These are phyloP conservation scores for Aspergillus tamarii DNA, from an alignment of 2,329 filamentous ascomycete species.

Conservation along the genomic window DNA sequence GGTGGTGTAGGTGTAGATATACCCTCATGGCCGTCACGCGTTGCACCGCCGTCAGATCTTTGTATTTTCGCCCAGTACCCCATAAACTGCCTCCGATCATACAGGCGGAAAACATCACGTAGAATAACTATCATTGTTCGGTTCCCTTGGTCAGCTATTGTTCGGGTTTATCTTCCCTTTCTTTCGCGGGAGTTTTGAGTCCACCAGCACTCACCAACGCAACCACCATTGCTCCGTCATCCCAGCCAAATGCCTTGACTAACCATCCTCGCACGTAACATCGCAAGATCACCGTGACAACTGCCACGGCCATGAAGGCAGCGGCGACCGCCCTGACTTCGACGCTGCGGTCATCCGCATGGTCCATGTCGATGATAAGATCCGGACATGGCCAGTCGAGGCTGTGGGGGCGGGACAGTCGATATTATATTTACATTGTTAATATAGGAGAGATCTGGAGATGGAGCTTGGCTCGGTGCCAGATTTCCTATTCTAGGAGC, in stretches of 20 bases:
- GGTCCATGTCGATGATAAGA: slow-evolving; percentile 15
- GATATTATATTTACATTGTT: background rate
- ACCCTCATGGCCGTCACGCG: slow-evolving; percentile 33
- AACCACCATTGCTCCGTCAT: slow-evolving; percentile 37
- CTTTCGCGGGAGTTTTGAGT: background rate
- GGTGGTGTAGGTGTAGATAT: background rate
- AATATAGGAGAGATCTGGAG: background rate
- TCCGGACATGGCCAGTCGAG: background rate
- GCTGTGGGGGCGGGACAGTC: background rate
- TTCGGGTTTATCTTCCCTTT: background rate
- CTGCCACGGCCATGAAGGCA: slow-evolving; percentile 32
- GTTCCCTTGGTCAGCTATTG: background rate
- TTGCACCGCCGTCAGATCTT: slow-evolving; percentile 18
- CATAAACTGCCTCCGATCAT: slow-evolving; percentile 35
- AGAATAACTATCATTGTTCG: slow-evolving; percentile 24
- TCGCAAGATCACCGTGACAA: slow-evolving; percentile 31
- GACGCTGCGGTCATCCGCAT: slow-evolving; percentile 26
- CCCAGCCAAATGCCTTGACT: slow-evolving; percentile 38
- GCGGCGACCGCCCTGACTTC: slow-evolving; percentile 31
- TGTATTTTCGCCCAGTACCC: slow-evolving; percentile 32
- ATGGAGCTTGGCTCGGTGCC: background rate
- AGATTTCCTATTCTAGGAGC: background rate
- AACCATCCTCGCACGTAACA: slow-evolving; percentile 36
- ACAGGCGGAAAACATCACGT: slow-evolving; percentile 33
- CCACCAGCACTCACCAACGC: slow-evolving; percentile 25